Base-by-base conservation (phyloP, 2,329 filamentous ascomycete species). In the Pseudocercospora pini-densiflorae region DNA sequence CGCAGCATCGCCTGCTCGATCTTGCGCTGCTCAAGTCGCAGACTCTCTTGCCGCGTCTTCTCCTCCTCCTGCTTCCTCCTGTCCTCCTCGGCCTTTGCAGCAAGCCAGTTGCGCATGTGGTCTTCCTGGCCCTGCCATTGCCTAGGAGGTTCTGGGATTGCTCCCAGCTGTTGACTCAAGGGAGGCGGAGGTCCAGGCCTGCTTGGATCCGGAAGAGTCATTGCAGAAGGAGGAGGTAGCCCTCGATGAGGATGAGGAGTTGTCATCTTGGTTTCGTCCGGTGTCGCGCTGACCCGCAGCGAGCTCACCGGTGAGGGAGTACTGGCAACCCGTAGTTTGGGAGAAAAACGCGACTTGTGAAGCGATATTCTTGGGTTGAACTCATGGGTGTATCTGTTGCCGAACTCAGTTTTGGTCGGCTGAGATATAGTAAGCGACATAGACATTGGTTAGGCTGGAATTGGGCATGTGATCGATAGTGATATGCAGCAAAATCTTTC, bases 61-160 rank as follows among this genome's bases (percentile, higher is more conserved):
- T 85, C 83, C 72, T 85, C 83, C 74, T 86, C 84, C 76, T 85
- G 83, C 76, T 81, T 83, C 65, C 82, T 79, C 75, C 80, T 82
- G 67, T 86, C 84, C 74, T 86, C 84, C 70, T 83, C 81, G 16
- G 82, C 79, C 74, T 84, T 85, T 21, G 83, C 81, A 10, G 77
- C 75, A 23, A 85, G 76, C 82, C 83, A 85, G 62, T 82, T 82
- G 66, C 83, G 81, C 80, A 84, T 84, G 21, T 81, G 80, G 60
- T 85, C 84, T 69, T 85, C 84, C 49, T 83, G 65, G 62, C 80
- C 80, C 73, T 84, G 81, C 82, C 82, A 85, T 75, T 83, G 81
- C 59, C 75, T 73, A 1, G 81, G 82, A 47, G 81, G 80, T 21
- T 79, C 77, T 31, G 82, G 82, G 68, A 84, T 78, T 7, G 71